Base-by-base conservation (phyloP, 768 basidiomycete genomes). In the Boletus rufocinnamomeus region DNA sequence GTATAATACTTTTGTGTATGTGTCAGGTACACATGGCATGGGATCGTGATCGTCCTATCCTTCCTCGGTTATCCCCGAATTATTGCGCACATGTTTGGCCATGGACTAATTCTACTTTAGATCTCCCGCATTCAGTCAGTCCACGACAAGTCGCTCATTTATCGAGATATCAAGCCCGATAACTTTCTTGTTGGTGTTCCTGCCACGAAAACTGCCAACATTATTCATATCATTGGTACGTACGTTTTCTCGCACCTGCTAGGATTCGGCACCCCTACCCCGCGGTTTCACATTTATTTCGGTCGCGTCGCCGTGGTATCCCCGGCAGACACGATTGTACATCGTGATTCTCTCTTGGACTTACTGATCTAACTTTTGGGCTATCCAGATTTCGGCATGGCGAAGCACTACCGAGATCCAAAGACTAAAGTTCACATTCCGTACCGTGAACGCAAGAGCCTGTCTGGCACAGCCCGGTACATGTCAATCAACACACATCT, bases 401-500 rank as follows among this genome's bases (percentile, higher is more conserved):
- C 96, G 51, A 99, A 99, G 76, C 95, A 98, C 75, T 98, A 98
- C 73, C 87, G 97, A 56, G 97, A 99, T 75, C 96, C 96, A 0
- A 98, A 96, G 77, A 94, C 93, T 19, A 97, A 94, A 72, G 85
- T 91, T 57, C 96, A 99, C 75, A 99, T 99, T 60, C 96, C 97
- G n/a, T 99, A 99, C 76, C 87, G 97, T 65, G 96, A 99, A 73
- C 87, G 97, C 68, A 99, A 98, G 80, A 94, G 91, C 54, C 77
- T 98, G 49, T 94, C 92, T 17, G 96, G 96, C 16, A 98, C 96
- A 35, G 96, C 97, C 51, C 87, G 96, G 44, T 99, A 99, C 79
- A 99, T 99, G 96, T 93, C 91, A 49, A 99, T 98, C 82, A 99
- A 99, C 72, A 99, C 96, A 8, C 96, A 99, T 77, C 78, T 98